Evolutionary conservation across 495 filamentous ascomycete species (phyloP).

Genomic region (Neurospora discreta): DNA sequence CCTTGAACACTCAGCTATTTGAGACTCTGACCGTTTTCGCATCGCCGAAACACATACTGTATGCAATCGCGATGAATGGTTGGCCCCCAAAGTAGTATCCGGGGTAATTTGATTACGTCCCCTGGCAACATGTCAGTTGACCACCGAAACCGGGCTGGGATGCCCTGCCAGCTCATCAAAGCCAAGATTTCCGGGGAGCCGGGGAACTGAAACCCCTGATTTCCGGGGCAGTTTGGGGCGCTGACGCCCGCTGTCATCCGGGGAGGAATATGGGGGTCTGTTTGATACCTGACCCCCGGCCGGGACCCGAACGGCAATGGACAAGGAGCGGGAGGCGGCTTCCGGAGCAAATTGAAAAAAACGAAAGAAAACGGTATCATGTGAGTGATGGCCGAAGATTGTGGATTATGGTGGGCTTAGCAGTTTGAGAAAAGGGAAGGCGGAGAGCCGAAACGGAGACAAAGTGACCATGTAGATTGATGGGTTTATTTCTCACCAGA

Average conservation of each 20-base stretch:
- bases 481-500: background rate
- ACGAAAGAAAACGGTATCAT: background rate
- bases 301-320: background rate
- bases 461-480: background rate
- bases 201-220: background rate
- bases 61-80: background rate
- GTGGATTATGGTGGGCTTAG: background rate
- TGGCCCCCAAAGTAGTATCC: background rate
- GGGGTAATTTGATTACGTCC: background rate
- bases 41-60: background rate
- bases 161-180: background rate
- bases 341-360: no score
- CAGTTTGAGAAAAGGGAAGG: background rate
- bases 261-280: background rate
- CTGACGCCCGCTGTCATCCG: background rate
- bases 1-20: no score
- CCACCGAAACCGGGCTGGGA: background rate
- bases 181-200: background rate
- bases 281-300: background rate
- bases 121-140: background rate
- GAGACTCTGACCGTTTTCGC: background rate
- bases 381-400: background rate
- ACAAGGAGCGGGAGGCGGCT: background rate
- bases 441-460: background rate
- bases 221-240: background rate